phyloP scores from a whole-genome alignment of 495 filamentous ascomycete species.

The Penicillium alfredii region DNA sequence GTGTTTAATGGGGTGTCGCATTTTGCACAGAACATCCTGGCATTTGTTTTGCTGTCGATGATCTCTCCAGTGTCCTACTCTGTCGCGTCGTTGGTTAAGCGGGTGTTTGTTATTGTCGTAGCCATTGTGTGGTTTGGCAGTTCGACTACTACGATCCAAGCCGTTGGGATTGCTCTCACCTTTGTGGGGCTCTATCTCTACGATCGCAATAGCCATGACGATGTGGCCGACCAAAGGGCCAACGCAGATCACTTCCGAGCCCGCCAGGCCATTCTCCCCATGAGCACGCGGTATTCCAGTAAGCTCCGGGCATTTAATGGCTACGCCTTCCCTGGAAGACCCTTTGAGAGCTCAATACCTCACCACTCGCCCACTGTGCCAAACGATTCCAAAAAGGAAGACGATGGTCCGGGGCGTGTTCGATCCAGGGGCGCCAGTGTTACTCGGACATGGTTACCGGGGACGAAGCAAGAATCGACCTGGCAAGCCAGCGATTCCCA shows the following conservation, averaged over 20 bases:
- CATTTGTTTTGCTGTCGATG: constrained; percentile 85
- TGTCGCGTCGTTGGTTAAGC: constrained; percentile 89
- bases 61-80: constrained; percentile 96
- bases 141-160: constrained; percentile 75
- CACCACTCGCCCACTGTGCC: constrained; percentile 25
- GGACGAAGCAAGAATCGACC: constrained; percentile 75
- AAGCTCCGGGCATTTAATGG: constrained; percentile 40
- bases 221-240: constrained; percentile 69
- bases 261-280: constrained; percentile 62
- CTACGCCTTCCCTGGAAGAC: constrained; percentile 33
- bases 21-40: constrained; percentile 92
- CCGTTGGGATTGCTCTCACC: constrained; percentile 76
- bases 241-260: constrained; percentile 52
- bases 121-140: constrained; percentile 96
- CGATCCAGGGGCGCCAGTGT: constrained; percentile 53
- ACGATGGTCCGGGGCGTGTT: constrained; percentile 47
- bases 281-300: constrained; percentile 41
- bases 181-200: constrained; percentile 95
- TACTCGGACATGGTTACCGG: constrained; percentile 57
- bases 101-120: constrained; percentile 92
- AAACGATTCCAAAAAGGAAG: constrained; percentile 53
- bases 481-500: constrained; percentile 57
- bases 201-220: constrained; percentile 81
- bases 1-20: constrained; percentile 97
- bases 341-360: constrained; percentile 19